Conservation (phyloP, 345 rosid genomes). For the Toxicodendron radicans region DNA sequence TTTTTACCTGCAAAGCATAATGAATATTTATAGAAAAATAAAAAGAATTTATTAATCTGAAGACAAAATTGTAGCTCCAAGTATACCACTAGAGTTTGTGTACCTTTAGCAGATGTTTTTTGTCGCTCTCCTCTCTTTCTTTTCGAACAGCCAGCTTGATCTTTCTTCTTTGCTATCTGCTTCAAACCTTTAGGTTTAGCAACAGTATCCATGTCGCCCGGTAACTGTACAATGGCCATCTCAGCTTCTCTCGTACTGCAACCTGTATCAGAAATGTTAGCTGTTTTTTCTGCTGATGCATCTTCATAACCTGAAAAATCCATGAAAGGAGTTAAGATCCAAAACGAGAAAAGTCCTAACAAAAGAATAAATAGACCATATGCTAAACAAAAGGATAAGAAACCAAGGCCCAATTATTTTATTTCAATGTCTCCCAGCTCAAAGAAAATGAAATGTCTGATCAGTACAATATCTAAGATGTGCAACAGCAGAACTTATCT, state of each 20-base stretch:
- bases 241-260: background rate
- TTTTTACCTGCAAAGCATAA: background rate
- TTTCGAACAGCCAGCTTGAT: background rate
- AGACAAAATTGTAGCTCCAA: constrained; percentile 1
- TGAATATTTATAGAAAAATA: too few species aligned
- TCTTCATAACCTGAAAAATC: background rate
- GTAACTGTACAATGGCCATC: background rate
- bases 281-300: background rate
- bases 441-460: background rate
- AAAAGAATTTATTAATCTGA: background rate
- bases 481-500: background rate
- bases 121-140: constrained; percentile 10
- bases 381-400: background rate
- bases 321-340: too few species aligned
- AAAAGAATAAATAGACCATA: background rate
- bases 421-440: background rate
- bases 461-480: background rate
- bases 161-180: constrained; percentile 1
- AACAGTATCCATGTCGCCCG: background rate
- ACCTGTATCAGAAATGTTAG: background rate
- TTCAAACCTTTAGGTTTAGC: constrained; percentile 15
- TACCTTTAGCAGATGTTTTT: background rate
- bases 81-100: background rate
- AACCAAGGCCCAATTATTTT: background rate
- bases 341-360: background rate